Base-by-base conservation (phyloP, 768 basidiomycete species). In the Tephrocybe rancida region DNA sequence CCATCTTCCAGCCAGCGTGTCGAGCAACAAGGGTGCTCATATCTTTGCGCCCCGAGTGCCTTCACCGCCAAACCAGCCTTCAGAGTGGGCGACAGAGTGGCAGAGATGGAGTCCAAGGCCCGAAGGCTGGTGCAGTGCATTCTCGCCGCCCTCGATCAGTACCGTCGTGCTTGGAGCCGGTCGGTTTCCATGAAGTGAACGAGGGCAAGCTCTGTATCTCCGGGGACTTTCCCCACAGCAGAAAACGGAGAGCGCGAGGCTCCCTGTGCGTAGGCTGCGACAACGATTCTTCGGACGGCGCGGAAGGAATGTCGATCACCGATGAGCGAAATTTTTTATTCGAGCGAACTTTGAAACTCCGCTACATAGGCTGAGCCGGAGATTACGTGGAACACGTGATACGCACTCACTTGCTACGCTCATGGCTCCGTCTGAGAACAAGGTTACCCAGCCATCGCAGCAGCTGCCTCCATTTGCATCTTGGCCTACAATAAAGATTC, bases 151-250 rank as follows among this genome's bases (percentile, higher is more conserved):
- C 71, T 74, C 71, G 68, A 69, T 77, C 75, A 59, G 70, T 69
- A 81, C 85, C 82, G 80, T 77, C 84, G 78, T 79, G 78, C 83
- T 87, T 90, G 72, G 73, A 77, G 84, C 77, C 79, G 83, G 86
- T 74, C 67, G 87, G 78, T 90, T 86, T 88, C 88, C 88, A 61
- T 76, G 62, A 68, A 64, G 47, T 58, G 76, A 76, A 73, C 68
- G 74, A 81, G 77, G 73, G 74, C 70, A 78, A 72, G 65, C 83
- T 88, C 88, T 86, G 86, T 80, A 70, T 81, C 89, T 90, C 89
- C 89, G 89, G 89, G 87, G 89, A 90, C 89, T 90, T 91, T 90
- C 88, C 89, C 89, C 89, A 86, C 89, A 90, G 89, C 86, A 60
- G 57, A 73, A 78, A 58, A 50, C 57, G 72, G n/a, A 78, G 77